Base-by-base conservation (phyloP, 169 alveolate species). In the Eimeria necatrix region DNA sequence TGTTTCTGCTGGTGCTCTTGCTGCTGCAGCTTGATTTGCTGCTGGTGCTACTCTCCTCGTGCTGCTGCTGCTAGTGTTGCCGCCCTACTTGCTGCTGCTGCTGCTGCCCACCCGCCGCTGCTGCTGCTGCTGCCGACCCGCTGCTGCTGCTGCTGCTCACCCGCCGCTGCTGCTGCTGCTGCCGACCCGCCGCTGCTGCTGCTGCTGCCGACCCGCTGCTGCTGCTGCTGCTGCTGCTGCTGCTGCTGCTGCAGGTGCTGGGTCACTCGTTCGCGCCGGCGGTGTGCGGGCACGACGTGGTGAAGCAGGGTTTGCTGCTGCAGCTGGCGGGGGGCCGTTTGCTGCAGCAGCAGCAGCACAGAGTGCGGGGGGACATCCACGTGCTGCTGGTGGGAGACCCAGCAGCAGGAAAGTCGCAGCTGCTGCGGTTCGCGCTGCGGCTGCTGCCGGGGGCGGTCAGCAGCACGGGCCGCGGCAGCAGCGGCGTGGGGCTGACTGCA, bases 401-500 rank as follows among this genome's bases (percentile, higher is more conserved):
- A 4, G 51, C 92, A 14, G 88, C 93, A 46, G 99, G 99, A 14
- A 99, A 99, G 97, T 99, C 99, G 0, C 99, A 99, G 97, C 94
- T 99, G 91, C 98, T 99, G 61, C 98, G 99, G 87, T 98, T 96
- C 87, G 98, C 98, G 68, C 96, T 99, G 98, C 97, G 98, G 94
- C 96, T 98, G 32, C 98, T 99, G 46, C 99, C 99, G 2, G 97
- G 98, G 26, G 99, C 99, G 4, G 98, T 99, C 48, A 98, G 99
- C 78, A 99, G 99, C 49, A 99, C 99, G n/a, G 99, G 99, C 20
- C 97, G 99, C 78, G 99, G 99, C 56, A 98, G 99, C 52, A 97
- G 99, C n/a, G 99, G 99, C 24, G 99, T 99, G 7, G 99, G 99
- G 92, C 98, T 99, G 56, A 99, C 99, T 8, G 99, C 99, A 3